phyloP scores from a whole-genome alignment of 805 yeast species.

The Metschnikowia cubensis region DNA sequence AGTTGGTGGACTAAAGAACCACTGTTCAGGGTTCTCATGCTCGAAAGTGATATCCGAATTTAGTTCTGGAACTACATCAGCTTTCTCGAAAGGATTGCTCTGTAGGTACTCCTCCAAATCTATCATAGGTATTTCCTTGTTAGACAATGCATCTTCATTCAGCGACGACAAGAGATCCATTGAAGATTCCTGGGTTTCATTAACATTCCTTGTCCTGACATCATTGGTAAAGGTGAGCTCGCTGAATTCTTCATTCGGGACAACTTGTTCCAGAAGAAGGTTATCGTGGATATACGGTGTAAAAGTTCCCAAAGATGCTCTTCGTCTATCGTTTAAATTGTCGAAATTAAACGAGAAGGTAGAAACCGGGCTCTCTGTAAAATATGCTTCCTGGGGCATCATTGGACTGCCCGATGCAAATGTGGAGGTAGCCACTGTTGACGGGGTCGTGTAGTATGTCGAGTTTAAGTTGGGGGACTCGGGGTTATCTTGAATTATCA shows the following conservation, averaged over 20 bases:
- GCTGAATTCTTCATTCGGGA: background rate
- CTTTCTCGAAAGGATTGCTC: slow-evolving; percentile 3
- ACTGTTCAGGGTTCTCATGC: background rate
- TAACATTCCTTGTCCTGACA: background rate
- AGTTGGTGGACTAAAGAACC: background rate
- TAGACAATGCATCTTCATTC: background rate
- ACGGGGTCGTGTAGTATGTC: slow-evolving; percentile 1
- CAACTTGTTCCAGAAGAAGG: background rate
- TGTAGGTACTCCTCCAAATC: slow-evolving; percentile 2
- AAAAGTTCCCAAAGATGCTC: background rate
- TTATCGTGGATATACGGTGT: background rate
- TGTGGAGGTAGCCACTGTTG: slow-evolving; percentile 3
- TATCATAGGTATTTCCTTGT: background rate
- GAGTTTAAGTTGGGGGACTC: background rate
- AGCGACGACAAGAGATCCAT: background rate
- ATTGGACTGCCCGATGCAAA: slow-evolving; percentile 4
- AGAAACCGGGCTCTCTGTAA: background rate
- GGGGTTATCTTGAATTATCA: background rate
- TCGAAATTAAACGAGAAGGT: background rate
- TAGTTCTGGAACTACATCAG: background rate
- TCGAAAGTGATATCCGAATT: background rate
- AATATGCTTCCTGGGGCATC: background rate
- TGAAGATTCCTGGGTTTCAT: background rate
- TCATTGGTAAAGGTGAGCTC: background rate
- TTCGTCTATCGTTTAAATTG: background rate